Conservation (phyloP, 2,329 filamentous ascomycete genomes). For the Epichloe sibirici region DNA sequence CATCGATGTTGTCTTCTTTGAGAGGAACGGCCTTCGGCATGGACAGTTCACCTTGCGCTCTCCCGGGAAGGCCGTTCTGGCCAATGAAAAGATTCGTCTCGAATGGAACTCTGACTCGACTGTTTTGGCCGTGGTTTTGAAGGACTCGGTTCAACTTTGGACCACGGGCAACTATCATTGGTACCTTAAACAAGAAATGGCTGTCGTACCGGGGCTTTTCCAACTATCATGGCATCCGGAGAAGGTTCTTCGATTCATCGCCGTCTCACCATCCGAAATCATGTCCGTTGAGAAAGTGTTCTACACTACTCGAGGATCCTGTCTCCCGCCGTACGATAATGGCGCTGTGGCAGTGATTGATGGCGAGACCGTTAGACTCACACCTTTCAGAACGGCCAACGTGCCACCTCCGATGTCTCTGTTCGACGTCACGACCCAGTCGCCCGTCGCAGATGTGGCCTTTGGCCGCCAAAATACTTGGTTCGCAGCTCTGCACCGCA, state of each 20-base stretch:
- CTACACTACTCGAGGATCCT: conserved; percentile 54
- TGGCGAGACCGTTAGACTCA: conserved; percentile 67
- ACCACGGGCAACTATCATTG: conserved; percentile 97
- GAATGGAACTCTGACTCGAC: conserved; percentile 90
- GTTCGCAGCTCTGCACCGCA: conserved; percentile 60
- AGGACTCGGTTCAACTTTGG: conserved; percentile 78
- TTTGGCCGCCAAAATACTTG: conserved; percentile 52
- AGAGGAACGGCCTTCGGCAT: conserved; percentile 93
- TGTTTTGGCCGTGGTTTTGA: conserved; percentile 70
- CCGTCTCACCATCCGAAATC: conserved; percentile 38
- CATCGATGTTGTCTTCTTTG: conserved; percentile 87
- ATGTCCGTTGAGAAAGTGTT: conserved; percentile 57
- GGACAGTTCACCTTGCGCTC: conserved; percentile 77
- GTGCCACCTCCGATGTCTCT: conserved; percentile 89
- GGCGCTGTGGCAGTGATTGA: conserved; percentile 78
- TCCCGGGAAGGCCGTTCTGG: conserved; percentile 41
- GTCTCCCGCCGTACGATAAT: conserved; percentile 58
- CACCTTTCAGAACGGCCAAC: conserved; percentile 71
- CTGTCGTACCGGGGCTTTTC: conserved; percentile 23
- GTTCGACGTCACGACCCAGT: conserved; percentile 53
- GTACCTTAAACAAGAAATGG: conserved; percentile 88
- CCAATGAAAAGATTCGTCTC: conserved; percentile 49
- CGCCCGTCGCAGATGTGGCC: conserved; percentile 60
- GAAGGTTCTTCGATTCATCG: conserved; percentile 57
- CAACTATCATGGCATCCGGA: conserved; percentile 72